Evolutionary conservation across 257 asterid genomes (phyloP).

Genomic region (Dorcoceras hygrometricum): DNA sequence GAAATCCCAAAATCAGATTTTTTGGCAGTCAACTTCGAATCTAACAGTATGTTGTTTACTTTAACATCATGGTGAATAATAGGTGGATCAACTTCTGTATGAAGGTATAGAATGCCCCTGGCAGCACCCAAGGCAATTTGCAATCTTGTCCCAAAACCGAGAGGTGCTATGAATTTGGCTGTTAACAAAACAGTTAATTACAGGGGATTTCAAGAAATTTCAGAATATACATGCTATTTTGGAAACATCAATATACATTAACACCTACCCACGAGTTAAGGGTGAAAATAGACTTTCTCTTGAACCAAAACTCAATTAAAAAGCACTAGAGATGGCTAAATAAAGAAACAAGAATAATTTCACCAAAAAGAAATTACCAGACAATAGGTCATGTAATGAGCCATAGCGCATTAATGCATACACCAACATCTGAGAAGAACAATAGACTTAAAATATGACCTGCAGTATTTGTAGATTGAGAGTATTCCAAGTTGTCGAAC

Average conservation of each 20-base stretch:
- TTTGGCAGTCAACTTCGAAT: slow-evolving; percentile 69
- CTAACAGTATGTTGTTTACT: slow-evolving; percentile 85
- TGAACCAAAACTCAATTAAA: too few relatives aligned
- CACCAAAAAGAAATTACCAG: too few relatives aligned
- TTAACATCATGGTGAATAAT: slow-evolving; percentile 94
- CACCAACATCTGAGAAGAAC: slow-evolving; percentile 67
- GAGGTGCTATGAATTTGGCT: slow-evolving; percentile 51
- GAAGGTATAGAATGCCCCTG: slow-evolving; percentile 90
- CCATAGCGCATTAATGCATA: slow-evolving; percentile 89
- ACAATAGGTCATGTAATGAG: slow-evolving; percentile 70
- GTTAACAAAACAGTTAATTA: slow-evolving; percentile 11
- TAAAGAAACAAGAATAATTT: neutral
- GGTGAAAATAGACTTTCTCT: too few relatives aligned
- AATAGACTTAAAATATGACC: slow-evolving; percentile 9
- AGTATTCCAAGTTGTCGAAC: neutral
- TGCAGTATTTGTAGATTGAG: slow-evolving; percentile 6
- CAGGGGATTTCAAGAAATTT: too few relatives aligned
- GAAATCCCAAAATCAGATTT: slow-evolving; percentile 98
- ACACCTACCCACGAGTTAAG: too few relatives aligned
- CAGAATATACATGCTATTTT: too few relatives aligned
- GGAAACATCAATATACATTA: too few relatives aligned
- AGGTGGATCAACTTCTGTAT: slow-evolving; percentile 95
- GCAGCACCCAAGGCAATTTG: slow-evolving; percentile 76
- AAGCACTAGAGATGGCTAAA: neutral
- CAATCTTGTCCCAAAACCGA: slow-evolving; percentile 66